Evolutionary conservation across 371 early-diverging fungal genomes (phyloP), one percentile per base, ranked within the genome.

Genomic region (Lichtheimia corymbifera): DNA sequence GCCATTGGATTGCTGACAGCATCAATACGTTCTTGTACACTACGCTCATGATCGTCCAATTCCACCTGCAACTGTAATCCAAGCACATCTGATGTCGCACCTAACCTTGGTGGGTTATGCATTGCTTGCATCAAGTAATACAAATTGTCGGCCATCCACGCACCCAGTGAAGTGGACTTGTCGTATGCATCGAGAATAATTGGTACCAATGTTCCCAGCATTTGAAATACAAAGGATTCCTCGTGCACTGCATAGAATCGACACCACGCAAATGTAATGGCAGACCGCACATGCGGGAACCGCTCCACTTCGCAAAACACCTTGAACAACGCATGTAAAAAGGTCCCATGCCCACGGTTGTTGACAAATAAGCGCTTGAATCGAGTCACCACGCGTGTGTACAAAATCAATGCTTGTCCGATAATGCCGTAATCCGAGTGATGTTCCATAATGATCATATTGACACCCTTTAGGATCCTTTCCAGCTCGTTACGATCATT

Each of bases 171-270:
- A 0, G 62, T 53, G 0, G 82, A 82, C 35, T 71, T 68, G 14
- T 53, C 49, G 55, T 71, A 73, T 0, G 72, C 79, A 9, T 68
- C 75, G 3, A 88, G 75, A 41, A 85, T 83, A 15, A 79, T 25
- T 2, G 89, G 89, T 1, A 84, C 82, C 12, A 88, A 63, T 6
- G 79, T 66, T 4, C 89, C 89, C 20, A 88, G 58, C 74, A 91
- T 82, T 62, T 88, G 89, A 50, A 88, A 85, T 1, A 88, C 73
- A 69, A 88, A 88, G 0, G 89, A 68, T 53, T 88, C 89, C 66
- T 84, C 83, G 49, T 88, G 89, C 1, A 87, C 71, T 18, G 82
- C 74, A 57, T 83, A 87, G 20, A 88, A 87, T n/a, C 83, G 72
- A 53, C 79, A 79, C 74, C 84, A 84, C 0, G 81, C 76, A 59